Base-by-base conservation (phyloP, 2,329 filamentous ascomycete species). In the Fusarium mexicanum region DNA sequence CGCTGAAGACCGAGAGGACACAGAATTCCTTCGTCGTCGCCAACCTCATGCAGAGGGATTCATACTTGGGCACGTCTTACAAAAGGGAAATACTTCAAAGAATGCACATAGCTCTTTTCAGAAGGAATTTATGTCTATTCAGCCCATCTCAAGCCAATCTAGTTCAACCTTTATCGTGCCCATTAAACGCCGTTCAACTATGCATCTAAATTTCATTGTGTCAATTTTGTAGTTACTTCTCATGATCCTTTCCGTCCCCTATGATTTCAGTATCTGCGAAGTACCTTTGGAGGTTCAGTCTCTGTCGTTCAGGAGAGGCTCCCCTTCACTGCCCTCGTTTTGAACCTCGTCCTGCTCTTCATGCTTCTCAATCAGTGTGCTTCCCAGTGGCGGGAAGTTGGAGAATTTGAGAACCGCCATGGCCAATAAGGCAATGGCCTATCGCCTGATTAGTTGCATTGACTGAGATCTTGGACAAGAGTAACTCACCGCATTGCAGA, bases 401-500 rank as follows among this genome's bases (percentile, higher is more conserved):
- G 85, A 86, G 1, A 86, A 76, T 4, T 86, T 59, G 2, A 86
- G 67, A 1, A 86, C 83, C 2, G 66, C 71, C 80, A 83, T 83
- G 6, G 80, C 85, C 6, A 87, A 41, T 0, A 90, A 62, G 1
- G 91, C 81, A 4, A 91, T 84, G 0, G 84, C 88, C 87, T 88
- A 17, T 5, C 5, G 16, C 8, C 8, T 46, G 20, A 71, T 80
- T 44, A 79, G 69, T 2, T 16, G 13, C 9, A 47, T 4, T 14
- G 2, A 20, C 12, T 2, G 20, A 7, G 3, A 1, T 0, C 5
- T 2, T 11, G 5, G 17, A 3, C 6, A 4, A 9, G 0, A 5
- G 13, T 9, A 4, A 66, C 87, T 76, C 77, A 89, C 89, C 9
- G 90, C 91, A 76, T 94, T 94, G 78, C 87, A 90, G 55, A 89